Base-by-base conservation (phyloP, 345 rosid species). In the Eucalyptus sp. region DNA sequence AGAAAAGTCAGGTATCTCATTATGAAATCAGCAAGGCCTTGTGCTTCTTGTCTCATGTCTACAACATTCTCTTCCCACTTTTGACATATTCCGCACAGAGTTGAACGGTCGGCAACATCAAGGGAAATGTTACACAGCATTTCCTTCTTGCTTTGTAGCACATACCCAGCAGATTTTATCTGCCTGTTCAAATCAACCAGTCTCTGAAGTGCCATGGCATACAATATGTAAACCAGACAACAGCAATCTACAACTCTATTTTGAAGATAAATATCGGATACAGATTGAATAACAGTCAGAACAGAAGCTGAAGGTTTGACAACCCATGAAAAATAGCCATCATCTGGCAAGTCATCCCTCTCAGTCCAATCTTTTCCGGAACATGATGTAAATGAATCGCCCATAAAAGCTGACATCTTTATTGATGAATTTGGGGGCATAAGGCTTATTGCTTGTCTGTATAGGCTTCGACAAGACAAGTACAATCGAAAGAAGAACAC, bases 151-250 rank as follows among this genome's bases (percentile, higher is more conserved):
- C 91, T 92, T 89, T 93, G 93, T 90, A 92, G 92, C 87, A 96
- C 85, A 92, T 95, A 98, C 89, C 92, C 94, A 49, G 93, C 93
- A 89, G 97, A 94, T 43, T 93, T 95, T 86, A 95, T 93, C 91
- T 91, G 92, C 93, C 96, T 95, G 89, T 96, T 97, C 95, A 98
- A 89, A 93, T 98, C 99, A 90, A 89, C 94, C 90, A 97, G 97
- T 92, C 99, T 95, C 94, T 96, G 99, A 91, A 98, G 91, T 89
- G 94, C 93, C 91, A 95, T 93, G 88, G 91, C 91, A 86, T 93
- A 94, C 89, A 97, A 91, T 88, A 92, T 86, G 92, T 93, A 96
- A 79, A 95, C 89, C 88, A 97, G 90, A 88, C 92, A 90, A 91
- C 91, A 94, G 90, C 93, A 94, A 89, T 93, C 93, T 86, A 90